Evolutionary conservation across 768 basidiomycete species (phyloP).

Genomic region (Psilocybe cyanescens): DNA sequence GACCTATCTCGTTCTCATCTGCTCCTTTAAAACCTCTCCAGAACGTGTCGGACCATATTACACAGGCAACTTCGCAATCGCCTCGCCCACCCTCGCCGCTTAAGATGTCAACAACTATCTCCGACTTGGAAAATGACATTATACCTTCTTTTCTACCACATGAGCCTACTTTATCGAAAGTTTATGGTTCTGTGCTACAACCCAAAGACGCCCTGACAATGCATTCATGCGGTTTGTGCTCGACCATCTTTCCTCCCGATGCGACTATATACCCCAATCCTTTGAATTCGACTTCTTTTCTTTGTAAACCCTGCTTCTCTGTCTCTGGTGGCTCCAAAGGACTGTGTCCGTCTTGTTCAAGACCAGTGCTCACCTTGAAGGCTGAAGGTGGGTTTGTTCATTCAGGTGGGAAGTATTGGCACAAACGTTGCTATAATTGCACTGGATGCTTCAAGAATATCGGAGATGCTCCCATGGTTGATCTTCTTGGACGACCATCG

Average conservation of each 20-base stretch:
- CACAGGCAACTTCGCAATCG: slow-evolving; percentile 46
- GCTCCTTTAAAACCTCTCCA: slow-evolving; percentile 39
- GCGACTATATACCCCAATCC: slow-evolving; percentile 83
- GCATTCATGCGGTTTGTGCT: slow-evolving; percentile 71
- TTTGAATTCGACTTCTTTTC: slow-evolving; percentile 53
- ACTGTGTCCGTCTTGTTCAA: slow-evolving; percentile 64
- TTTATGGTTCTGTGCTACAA: slow-evolving; percentile 84
- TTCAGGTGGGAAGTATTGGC: slow-evolving; percentile 74
- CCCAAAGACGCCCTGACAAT: slow-evolving; percentile 73
- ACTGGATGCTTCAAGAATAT: slow-evolving; percentile 74
- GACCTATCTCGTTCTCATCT: slow-evolving; percentile 40
- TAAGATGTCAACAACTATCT: slow-evolving; percentile 53
- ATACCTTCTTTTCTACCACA: slow-evolving; percentile 56
- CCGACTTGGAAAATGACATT: slow-evolving; percentile 62
- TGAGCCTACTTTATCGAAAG: slow-evolving; percentile 72
- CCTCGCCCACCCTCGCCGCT: slow-evolving; percentile 60
- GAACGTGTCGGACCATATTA: slow-evolving; percentile 61
- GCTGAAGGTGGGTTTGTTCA: slow-evolving; percentile 81
- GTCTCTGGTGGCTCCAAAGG: slow-evolving; percentile 79
- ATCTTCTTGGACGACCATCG: slow-evolving; percentile 79
- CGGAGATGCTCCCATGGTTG: slow-evolving; percentile 77
- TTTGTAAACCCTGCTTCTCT: slow-evolving; percentile 77
- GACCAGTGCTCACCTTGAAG: slow-evolving; percentile 75
- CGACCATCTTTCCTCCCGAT: slow-evolving; percentile 72
- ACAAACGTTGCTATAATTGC: slow-evolving; percentile 81